Base-by-base conservation (phyloP, 495 filamentous ascomycete genomes). In the Xylaria castorea region DNA sequence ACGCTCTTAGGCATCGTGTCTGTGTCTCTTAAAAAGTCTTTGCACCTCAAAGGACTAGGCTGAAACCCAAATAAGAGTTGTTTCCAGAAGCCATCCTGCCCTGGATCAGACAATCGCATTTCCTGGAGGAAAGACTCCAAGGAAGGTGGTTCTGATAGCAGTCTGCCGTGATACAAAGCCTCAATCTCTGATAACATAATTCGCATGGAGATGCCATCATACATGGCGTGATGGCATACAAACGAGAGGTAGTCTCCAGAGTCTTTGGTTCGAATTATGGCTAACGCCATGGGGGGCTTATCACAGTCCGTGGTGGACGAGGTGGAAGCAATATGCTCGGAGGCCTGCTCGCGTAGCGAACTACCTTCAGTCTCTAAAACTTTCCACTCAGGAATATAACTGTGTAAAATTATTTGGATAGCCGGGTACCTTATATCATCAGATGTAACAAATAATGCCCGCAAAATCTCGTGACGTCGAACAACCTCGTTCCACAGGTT, bases 121-220 rank as follows among this genome's bases (percentile, higher is more conserved):
- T 80, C 75, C 20, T 42, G 71, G 25, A 87, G 76, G 66, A 86
- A 85, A 0, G 53, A 27, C 11, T 85, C 83, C 68, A 89, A 90
- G 5, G 79, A 71, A 7, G 83, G 80, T 27, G 85, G 70, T 1
- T 80, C 66, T 1, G 84, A 80, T 8, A 94, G 80, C 5, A 68
- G 11, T 0, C 81, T 25, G 7, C 86, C 85, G 3, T 78, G 61
- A 55, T 89, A 85, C 7, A 82, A 70, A 22, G 80, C 77, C 72
- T 94, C 88, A 2, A 93, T 83, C 71, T 95, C 93, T 0, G 89
- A 77, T 3, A 95, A 81, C 0, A 97, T 80, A 22, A 85, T 79
- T 42, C 85, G 81, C 48, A 95, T 89, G 1, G 91, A 92, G 36
- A 89, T 86, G 25, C 91, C 93, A 80, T 97, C 93, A 75, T 97